Percentiles rank a stretch among this genome's conserved stretches.
These are phyloP conservation scores for Dryas alaskensis DNA, from an alignment of 306 rosid species.

Conservation along the genomic window DNA sequence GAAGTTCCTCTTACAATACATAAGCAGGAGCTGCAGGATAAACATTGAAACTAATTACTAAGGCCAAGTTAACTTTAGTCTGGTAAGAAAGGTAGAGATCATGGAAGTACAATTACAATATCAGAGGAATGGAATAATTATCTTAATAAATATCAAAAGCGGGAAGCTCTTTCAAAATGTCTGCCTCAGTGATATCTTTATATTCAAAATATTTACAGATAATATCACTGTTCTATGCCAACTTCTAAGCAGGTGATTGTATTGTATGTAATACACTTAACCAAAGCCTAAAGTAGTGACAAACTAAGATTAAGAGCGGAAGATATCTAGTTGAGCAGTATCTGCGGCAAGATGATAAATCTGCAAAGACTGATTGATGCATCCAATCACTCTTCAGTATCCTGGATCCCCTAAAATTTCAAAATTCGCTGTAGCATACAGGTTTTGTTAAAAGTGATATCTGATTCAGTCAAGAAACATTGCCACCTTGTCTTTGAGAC, in stretches of 20 bases:
- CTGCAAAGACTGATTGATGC: neutral
- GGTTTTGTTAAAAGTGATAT: conserved; percentile 10
- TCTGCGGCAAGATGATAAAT: neutral
- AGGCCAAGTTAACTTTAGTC: no score
- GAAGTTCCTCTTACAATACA: no score
- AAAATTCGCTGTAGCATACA: neutral
- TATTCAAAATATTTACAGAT: conserved; percentile 1
- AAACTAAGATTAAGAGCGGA: neutral
- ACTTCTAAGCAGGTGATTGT: neutral
- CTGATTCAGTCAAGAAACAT: conserved; percentile 50
- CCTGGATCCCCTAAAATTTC: neutral
- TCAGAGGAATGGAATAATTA: neutral
- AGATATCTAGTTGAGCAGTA: neutral
- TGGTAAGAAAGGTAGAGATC: neutral
- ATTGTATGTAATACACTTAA: neutral
- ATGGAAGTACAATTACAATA: neutral
- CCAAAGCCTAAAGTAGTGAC: neutral
- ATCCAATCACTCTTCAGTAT: neutral
- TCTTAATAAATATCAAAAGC: neutral
- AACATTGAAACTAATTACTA: no score
- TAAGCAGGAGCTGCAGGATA: no score
- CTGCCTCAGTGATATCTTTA: neutral
- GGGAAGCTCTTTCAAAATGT: neutral
- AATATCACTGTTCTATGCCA: conserved; percentile 6
- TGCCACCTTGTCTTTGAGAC: conserved; percentile 64